Base-by-base conservation (phyloP, 1,284 basidiomycete genomes). In the Papiliotrema flavescens region DNA sequence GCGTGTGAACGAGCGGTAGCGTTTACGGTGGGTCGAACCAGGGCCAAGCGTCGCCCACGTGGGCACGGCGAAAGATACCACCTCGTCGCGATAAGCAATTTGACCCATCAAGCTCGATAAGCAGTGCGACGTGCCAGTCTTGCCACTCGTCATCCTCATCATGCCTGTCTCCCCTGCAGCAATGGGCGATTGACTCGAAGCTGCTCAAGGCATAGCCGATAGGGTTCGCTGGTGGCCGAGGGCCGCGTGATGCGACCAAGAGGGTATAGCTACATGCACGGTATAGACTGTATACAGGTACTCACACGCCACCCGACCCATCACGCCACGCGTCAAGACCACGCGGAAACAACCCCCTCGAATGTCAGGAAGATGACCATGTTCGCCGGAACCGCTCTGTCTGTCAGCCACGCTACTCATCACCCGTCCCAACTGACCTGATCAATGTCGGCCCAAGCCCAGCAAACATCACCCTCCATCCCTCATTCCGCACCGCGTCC, bases 371-470 rank as follows among this genome's bases (percentile, higher is more conserved):
- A 53, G 36, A 53, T 47, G 45, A 53, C 46, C 45, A 47, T 47
- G 28, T 53, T 53, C 20, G 37, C 22, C 23, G 48, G 37, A 2
- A 53, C 52, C 20, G 52, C 52, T 28, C 52, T 53, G 55, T 32
- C 43, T 26, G 34, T 3, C 19, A 47, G 36, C 28, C 28, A 32
- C 17, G 11, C 34, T 15, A 9, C 26, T 17, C 34, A 23, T 26
- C 51, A 14, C 35, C 11, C 42, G 19, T 42, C 15, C 26, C 42
- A 15, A 23, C 84, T 59, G 60, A 87, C 86, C 90, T 80, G 46
- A 92, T 82, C 7, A 93, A 69, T 1, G 90, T 91, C 2, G 90
- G 88, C 7, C 83, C 79, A 37, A 93, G 73, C 0, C 90, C 90
- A 3, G 82, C 79, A 63, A 85, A 88, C 72, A 91, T 89, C 5